These are phyloP conservation scores for Phytopythium ostracodes DNA, from an alignment of 352 stramenopile genomes.

Conservation along the genomic window DNA sequence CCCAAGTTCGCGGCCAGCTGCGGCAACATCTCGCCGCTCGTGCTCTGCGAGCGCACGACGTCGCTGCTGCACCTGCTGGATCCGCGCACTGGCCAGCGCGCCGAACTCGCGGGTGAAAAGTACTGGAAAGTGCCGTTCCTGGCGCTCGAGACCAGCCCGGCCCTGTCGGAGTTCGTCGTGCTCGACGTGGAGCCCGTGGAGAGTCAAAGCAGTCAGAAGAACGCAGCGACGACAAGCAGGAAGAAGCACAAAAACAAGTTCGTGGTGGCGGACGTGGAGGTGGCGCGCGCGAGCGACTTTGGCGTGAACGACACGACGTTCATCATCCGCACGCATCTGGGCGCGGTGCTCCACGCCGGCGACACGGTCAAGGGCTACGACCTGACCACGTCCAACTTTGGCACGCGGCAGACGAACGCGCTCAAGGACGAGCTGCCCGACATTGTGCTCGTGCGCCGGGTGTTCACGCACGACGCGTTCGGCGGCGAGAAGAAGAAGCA, in stretches of 20 bases:
- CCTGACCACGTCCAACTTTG: slow-evolving; percentile 52
- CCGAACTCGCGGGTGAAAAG: slow-evolving; percentile 52
- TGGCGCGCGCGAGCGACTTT: slow-evolving; percentile 68
- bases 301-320: slow-evolving; percentile 80
- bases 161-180: slow-evolving; percentile 68
- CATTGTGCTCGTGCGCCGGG: slow-evolving; percentile 72
- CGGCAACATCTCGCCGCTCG: slow-evolving; percentile 61
- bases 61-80: slow-evolving; percentile 62
- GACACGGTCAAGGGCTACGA: slow-evolving; percentile 78
- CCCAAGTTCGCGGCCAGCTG: slow-evolving; percentile 52
- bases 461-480: slow-evolving; percentile 36
- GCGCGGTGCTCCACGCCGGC: slow-evolving; percentile 44
- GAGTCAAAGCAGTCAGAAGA: slow-evolving; percentile 9
- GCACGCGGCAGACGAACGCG: slow-evolving; percentile 27
- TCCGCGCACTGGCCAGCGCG: slow-evolving; percentile 45
- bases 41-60: slow-evolving; percentile 59
- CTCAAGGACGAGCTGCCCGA: slow-evolving; percentile 66
- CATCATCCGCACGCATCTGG: slow-evolving; percentile 58
- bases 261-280: slow-evolving; percentile 60
- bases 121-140: slow-evolving; percentile 74
- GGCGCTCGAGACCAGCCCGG: slow-evolving; percentile 47
- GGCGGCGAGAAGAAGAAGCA: slow-evolving; percentile 4
- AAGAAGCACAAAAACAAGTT: slow-evolving; percentile 24
- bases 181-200: slow-evolving; percentile 64
- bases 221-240: slow-evolving; percentile 1